phyloP scores from a whole-genome alignment of 805 yeast genomes.

The Tetrapisispora taiwanensis region DNA sequence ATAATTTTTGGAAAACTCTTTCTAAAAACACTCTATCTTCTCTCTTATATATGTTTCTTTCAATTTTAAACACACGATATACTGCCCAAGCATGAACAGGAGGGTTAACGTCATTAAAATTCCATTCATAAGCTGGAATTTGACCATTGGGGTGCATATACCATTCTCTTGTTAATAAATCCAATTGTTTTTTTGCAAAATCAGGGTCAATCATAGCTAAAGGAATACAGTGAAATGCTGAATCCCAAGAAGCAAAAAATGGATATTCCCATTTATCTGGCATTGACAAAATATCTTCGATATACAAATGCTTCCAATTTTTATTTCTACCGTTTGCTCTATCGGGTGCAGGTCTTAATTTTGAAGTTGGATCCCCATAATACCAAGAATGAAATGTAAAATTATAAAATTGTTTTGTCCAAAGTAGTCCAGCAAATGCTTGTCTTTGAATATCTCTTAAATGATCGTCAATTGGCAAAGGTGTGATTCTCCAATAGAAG shows the following conservation, averaged over 20 bases:
- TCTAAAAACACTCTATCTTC: slow-evolving; percentile 79
- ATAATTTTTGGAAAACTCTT: slow-evolving; percentile 81
- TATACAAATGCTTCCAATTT: slow-evolving; percentile 83
- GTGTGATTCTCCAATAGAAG: slow-evolving; percentile 81
- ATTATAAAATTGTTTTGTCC: slow-evolving; percentile 89
- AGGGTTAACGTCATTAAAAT: slow-evolving; percentile 89
- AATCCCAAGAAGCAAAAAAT: slow-evolving; percentile 94
- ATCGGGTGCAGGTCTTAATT: slow-evolving; percentile 67
- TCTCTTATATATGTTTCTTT: slow-evolving; percentile 71
- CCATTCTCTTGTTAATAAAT: slow-evolving; percentile 84
- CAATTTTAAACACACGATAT: slow-evolving; percentile 77
- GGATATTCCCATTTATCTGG: slow-evolving; percentile 97
- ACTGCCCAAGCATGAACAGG: slow-evolving; percentile 97
- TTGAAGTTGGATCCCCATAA: slow-evolving; percentile 69
- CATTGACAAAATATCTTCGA: slow-evolving; percentile 76
- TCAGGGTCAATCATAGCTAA: slow-evolving; percentile 88
- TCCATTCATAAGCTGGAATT: slow-evolving; percentile 95
- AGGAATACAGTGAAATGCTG: slow-evolving; percentile 91
- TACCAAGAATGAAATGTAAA: slow-evolving; percentile 82
- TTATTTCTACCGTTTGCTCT: slow-evolving; percentile 80
- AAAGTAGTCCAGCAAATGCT: slow-evolving; percentile 85
- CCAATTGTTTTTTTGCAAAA: slow-evolving; percentile 82
- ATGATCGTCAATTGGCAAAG: slow-evolving; percentile 72
- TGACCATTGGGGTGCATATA: slow-evolving; percentile 98
- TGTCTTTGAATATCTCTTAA: slow-evolving; percentile 80